Evolutionary conservation across 2,329 filamentous ascomycete species (phyloP), one percentile per base, ranked within the genome.

Genomic region (Amauroascus niger): DNA sequence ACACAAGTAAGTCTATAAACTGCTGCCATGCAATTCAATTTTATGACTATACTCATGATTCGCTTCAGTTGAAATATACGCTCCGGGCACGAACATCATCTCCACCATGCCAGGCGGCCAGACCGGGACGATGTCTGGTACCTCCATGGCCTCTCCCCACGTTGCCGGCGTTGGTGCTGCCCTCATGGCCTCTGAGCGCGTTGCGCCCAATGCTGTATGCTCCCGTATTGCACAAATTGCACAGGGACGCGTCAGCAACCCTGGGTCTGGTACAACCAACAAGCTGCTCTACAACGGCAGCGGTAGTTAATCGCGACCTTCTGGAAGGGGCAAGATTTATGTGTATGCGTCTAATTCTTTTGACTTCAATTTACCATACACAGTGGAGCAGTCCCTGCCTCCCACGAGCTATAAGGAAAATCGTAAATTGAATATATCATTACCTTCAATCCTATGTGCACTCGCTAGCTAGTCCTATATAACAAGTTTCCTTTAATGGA

Each of bases 111-210:
- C 68, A 22, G 66, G 67, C 54, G 72, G 69, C 39, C 70, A 73
- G 51, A 71, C 77, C 58, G 75, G 79, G 60, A 61, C 58, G 52
- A 63, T 68, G 48, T 67, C 63, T 16, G 67, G 67, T 44, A 70
- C 67, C 40, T 69, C 68, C 9, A 67, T 67, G 63, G 65, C 67
- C 24, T 62, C 66, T 9, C 70, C 70, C 53, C 71, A 71, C 64
- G 75, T 79, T 57, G 74, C 76, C 6, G 79, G 79, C 52, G 68
- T 79, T 46, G 75, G 79, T 55, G 76, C 78, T 7, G 78, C 77
- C 59, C 67, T 79, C 40, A 76, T 64, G 51, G 62, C 71, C 49
- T 72, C 81, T 50, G 76, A 81, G 68, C 61, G 67, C 45, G 66
- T 82, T 56, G 71, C 67, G 7, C 67, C 68, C 44, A 67, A 65